Evolutionary conservation across 2,329 filamentous ascomycete species (phyloP).

Genomic region (Colletotrichum lentis): DNA sequence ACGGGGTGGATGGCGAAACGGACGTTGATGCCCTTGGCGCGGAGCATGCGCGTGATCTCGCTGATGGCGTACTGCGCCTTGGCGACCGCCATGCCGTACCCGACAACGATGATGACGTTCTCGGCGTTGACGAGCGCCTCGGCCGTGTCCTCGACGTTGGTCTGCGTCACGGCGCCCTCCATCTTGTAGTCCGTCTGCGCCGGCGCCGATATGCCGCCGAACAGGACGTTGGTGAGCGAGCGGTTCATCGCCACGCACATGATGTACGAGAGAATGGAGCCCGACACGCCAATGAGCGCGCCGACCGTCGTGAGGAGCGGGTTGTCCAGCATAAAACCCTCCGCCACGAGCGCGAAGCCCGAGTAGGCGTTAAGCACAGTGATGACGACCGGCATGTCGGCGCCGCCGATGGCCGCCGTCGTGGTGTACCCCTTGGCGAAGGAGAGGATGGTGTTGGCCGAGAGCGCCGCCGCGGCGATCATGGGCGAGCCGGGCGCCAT

Average conservation of each 20-base stretch:
- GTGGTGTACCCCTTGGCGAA: slow-evolving; percentile 90
- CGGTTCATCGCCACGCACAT: slow-evolving; percentile 92
- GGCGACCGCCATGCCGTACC: slow-evolving; percentile 93
- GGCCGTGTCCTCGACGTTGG: slow-evolving; percentile 80
- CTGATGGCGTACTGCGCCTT: slow-evolving; percentile 92
- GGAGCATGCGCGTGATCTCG: slow-evolving; percentile 78
- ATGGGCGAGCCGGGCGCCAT: slow-evolving; percentile 81
- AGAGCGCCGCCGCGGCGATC: slow-evolving; percentile 80
- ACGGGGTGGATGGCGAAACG: slow-evolving; percentile 92
- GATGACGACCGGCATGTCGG: slow-evolving; percentile 92
- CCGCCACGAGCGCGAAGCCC: slow-evolving; percentile 87
- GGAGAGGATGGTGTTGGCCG: slow-evolving; percentile 78
- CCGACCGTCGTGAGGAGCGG: slow-evolving; percentile 85
- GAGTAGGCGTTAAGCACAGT: slow-evolving; percentile 91
- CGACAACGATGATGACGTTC: slow-evolving; percentile 87
- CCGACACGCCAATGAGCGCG: slow-evolving; percentile 86
- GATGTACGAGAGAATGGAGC: slow-evolving; percentile 88
- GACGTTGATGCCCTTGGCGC: slow-evolving; percentile 79
- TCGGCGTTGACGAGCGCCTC: slow-evolving; percentile 79
- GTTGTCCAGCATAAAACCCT: slow-evolving; percentile 92
- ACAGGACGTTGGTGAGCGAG: slow-evolving; percentile 86
- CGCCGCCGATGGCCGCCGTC: slow-evolving; percentile 88
- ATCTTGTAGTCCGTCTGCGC: slow-evolving; percentile 73
- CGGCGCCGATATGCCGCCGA: slow-evolving; percentile 77
- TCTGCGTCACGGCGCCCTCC: slow-evolving; percentile 80